Conservation (phyloP, 2,329 filamentous ascomycete genomes). For the Ophiostoma tasmaniense region DNA sequence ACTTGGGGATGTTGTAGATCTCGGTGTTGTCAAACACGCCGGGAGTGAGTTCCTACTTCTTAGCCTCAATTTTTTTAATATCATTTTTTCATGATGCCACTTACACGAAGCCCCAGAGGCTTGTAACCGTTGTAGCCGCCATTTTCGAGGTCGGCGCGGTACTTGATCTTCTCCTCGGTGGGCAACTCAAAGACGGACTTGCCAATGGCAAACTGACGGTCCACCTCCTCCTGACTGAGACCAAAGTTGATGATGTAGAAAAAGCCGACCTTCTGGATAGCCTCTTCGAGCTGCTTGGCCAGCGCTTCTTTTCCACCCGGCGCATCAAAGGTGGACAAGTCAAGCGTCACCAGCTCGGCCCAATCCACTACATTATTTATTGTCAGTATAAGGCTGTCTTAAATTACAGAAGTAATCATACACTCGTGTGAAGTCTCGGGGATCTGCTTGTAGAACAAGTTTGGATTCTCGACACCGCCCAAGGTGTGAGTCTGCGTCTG, state of each 20-base stretch:
- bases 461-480: background rate
- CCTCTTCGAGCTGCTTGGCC: slow-evolving; percentile 32
- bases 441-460: slow-evolving; percentile 28
- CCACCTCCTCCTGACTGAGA: slow-evolving; percentile 45
- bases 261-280: slow-evolving; percentile 36
- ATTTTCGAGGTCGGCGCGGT: slow-evolving; percentile 33
- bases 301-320: slow-evolving; percentile 28
- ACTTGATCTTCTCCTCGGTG: slow-evolving; percentile 47
- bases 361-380: slow-evolving; percentile 12
- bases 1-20: slow-evolving; percentile 54
- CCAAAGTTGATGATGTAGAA: slow-evolving; percentile 53
- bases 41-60: slow-evolving; percentile 15
- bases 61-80: too few species aligned
- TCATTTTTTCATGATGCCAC: too few species aligned
- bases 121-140: slow-evolving; percentile 46
- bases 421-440: slow-evolving; percentile 30
- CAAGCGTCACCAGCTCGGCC: slow-evolving; percentile 24
- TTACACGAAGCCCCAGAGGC: slow-evolving; percentile 29
- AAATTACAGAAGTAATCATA: slow-evolving; percentile 12
- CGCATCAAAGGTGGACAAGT: slow-evolving; percentile 27
- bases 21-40: slow-evolving; percentile 46
- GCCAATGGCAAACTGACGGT: slow-evolving; percentile 48
- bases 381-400: slow-evolving; percentile 13
- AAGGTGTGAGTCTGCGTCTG: slow-evolving; percentile 2
- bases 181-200: slow-evolving; percentile 42